Evolutionary conservation across 2,329 filamentous ascomycete genomes (phyloP).

Genomic region (Lecanicillium sp.): DNA sequence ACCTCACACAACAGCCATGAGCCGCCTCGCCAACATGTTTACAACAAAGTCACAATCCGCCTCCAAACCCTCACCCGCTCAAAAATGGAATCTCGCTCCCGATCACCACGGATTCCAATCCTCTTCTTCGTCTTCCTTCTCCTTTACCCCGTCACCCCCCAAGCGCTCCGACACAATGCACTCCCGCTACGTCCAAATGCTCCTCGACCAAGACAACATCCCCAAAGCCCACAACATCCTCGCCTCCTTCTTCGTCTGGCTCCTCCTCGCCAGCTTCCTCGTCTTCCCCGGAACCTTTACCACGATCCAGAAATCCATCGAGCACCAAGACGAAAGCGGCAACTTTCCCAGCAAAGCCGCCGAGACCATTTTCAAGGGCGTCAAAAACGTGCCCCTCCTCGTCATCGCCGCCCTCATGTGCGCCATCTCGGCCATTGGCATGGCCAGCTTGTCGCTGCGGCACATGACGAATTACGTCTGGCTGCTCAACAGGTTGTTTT

Average conservation of each 20-base stretch:
- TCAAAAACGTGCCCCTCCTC: conserved; percentile 29
- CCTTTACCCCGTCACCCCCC: conserved; percentile 9
- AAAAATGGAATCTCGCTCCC: conserved; percentile 5
- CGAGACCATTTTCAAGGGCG: conserved; percentile 15
- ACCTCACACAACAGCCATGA: neutral
- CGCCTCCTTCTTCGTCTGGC: conserved; percentile 30
- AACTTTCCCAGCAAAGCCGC: conserved; percentile 12
- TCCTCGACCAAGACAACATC: conserved; percentile 37
- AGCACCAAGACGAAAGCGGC: conserved; percentile 12
- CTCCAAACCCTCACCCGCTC: neutral
- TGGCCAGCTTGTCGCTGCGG: conserved; percentile 32
- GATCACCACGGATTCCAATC: conserved; percentile 2
- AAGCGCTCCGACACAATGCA: conserved; percentile 17
- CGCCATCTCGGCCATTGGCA: conserved; percentile 23
- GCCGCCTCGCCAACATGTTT: neutral
- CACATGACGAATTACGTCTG: conserved; percentile 44
- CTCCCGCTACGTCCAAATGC: conserved; percentile 35
- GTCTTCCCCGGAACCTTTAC: conserved; percentile 45
- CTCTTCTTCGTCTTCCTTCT: neutral
- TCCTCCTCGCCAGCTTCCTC: conserved; percentile 44
- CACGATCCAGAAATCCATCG: conserved; percentile 21
- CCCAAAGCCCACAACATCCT: conserved; percentile 37
- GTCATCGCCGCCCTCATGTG: conserved; percentile 35
- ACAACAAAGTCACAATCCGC: neutral
- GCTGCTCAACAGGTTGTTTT: conserved; percentile 42